phyloP scores from a whole-genome alignment of 345 rosid genomes.

The Clarkia xantiana region DNA sequence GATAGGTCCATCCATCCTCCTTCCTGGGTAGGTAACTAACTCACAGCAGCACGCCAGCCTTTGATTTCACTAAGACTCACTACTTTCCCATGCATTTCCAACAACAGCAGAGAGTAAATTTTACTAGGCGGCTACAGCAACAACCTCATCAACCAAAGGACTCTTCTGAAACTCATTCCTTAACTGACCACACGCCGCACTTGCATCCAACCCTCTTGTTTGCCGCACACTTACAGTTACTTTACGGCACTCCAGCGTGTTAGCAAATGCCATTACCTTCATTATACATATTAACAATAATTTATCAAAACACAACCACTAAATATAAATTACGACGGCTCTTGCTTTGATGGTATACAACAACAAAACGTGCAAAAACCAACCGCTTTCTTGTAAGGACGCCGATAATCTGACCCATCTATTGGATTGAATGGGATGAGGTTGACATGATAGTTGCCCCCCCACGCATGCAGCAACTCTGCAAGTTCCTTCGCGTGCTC shows the following conservation, averaged over 20 bases:
- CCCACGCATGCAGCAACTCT: constrained; percentile 71
- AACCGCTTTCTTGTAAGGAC: constrained; percentile 73
- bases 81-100: too few species aligned
- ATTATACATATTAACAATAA: constrained; percentile 3
- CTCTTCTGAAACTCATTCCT: constrained; percentile 85
- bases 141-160: constrained; percentile 34
- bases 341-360: too few species aligned
- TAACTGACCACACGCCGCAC: constrained; percentile 98
- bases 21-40: too few species aligned
- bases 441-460: constrained; percentile 69
- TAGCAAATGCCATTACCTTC: constrained; percentile 60
- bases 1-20: too few species aligned
- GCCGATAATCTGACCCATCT: constrained; percentile 68
- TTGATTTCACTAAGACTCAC: too few species aligned
- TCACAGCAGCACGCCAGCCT: too few species aligned
- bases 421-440: constrained; percentile 89
- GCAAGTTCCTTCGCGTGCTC: constrained; percentile 80
- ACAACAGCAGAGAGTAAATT: too few species aligned
- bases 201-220: constrained; percentile 86
- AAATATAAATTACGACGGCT: not conserved
- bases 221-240: constrained; percentile 65
- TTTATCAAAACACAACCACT: not conserved
- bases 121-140: too few species aligned
- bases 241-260: constrained; percentile 59
- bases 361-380: too few species aligned